Conservation (phyloP, 2,329 filamentous ascomycete species). For the Cladophialophora chaetospira region DNA sequence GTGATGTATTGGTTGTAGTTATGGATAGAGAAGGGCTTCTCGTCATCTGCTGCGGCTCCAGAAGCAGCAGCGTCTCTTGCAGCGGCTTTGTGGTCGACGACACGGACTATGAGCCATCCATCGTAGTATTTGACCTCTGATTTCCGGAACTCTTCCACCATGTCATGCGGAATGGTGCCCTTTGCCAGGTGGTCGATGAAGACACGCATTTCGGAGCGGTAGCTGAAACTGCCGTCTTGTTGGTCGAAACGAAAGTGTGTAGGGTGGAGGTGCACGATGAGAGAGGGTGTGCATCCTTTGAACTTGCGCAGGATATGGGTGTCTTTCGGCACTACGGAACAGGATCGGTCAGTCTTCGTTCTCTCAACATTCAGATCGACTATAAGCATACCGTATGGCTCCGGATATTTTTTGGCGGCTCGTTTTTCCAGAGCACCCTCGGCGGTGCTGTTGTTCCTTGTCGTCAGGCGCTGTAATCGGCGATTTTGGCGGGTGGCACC, state of each 20-base stretch:
- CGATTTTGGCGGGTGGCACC: conserved; percentile 47
- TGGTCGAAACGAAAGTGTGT: conserved; percentile 90
- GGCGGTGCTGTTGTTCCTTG: conserved; percentile 36
- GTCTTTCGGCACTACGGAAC: conserved; percentile 67
- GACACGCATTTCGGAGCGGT: conserved; percentile 87
- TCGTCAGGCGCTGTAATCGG: conserved; percentile 43
- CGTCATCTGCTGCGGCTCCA: conserved; percentile 59
- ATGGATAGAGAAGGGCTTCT: conserved; percentile 80
- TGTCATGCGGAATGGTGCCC: conserved; percentile 83
- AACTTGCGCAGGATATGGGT: conserved; percentile 83
- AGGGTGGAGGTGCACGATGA: conserved; percentile 81
- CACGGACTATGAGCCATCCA: conserved; percentile 87
- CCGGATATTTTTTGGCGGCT: conserved; percentile 42
- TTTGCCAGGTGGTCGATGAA: conserved; percentile 74
- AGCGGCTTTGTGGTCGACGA: conserved; percentile 81
- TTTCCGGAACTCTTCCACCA: conserved; percentile 75
- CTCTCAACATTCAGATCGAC: neutral
- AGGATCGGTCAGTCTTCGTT: conserved; percentile 5
- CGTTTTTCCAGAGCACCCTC: conserved; percentile 38
- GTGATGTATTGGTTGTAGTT: conserved; percentile 90
- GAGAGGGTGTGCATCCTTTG: conserved; percentile 70
- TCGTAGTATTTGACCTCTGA: conserved; percentile 83
- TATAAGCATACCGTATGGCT: conserved; percentile 48
- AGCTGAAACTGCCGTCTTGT: conserved; percentile 88
- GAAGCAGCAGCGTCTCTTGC: conserved; percentile 61